Evolutionary conservation across 805 yeast genomes (phyloP).

Genomic region (Cyberlindnera mississippiensis): DNA sequence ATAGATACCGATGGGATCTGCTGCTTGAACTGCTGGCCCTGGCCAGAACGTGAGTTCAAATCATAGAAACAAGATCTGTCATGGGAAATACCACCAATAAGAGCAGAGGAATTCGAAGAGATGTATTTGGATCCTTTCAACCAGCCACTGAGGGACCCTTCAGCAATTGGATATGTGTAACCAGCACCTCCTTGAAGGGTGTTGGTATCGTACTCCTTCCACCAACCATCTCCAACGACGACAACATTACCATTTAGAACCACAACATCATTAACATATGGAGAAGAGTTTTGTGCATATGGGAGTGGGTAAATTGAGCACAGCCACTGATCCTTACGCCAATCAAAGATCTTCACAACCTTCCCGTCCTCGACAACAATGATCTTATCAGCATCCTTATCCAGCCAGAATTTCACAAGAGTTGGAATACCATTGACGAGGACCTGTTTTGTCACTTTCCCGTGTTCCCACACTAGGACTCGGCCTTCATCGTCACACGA

Average conservation of each 20-base stretch:
- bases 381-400: conserved; percentile 29
- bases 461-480: conserved; percentile 30
- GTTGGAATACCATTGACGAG: conserved; percentile 24
- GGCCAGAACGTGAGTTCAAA: conserved; percentile 16
- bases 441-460: conserved; percentile 6
- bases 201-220: conserved; percentile 28
- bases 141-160: conserved; percentile 25
- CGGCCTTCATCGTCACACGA: conserved; percentile 31
- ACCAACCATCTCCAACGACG: conserved; percentile 34
- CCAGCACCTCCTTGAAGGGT: conserved; percentile 33
- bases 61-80: conserved; percentile 26
- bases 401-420: conserved; percentile 32
- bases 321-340: conserved; percentile 30
- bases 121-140: conserved; percentile 15
- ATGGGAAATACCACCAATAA: conserved; percentile 22
- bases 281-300: conserved; percentile 13
- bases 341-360: conserved; percentile 31
- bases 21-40: conserved; percentile 21
- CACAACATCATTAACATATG: conserved; percentile 22
- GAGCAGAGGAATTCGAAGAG: conserved; percentile 10
- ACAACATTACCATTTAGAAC: conserved; percentile 24
- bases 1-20: conserved; percentile 20
- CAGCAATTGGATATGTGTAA: conserved; percentile 25
- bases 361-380: conserved; percentile 33
- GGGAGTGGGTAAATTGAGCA: conserved; percentile 31